These are phyloP conservation scores for Aquilaria sinensis DNA, from an alignment of 345 rosid genomes.

Conservation along the genomic window DNA sequence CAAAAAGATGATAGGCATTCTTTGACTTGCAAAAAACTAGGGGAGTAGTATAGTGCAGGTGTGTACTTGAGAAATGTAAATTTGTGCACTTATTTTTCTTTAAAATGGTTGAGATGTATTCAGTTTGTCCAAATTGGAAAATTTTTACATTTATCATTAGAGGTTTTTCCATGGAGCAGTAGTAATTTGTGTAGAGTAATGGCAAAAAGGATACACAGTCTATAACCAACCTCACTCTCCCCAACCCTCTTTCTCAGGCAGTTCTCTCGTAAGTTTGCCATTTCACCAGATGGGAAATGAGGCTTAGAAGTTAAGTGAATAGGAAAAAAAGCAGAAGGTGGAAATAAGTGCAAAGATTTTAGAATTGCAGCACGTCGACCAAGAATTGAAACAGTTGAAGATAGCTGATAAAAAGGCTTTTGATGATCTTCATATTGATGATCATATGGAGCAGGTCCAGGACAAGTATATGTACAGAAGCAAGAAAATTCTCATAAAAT, in stretches of 20 bases:
- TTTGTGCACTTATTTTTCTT: background rate
- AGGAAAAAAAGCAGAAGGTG: conserved; percentile 28
- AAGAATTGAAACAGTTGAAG: conserved; percentile 48
- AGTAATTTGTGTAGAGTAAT: too few relatives aligned
- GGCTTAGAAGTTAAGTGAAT: conserved; percentile 23
- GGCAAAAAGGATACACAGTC: too few relatives aligned
- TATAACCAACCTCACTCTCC: too few relatives aligned
- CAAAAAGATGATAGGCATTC: conserved; percentile 13
- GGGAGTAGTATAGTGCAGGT: conserved; percentile 37
- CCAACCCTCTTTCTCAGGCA: too few relatives aligned
- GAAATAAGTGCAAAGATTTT: conserved; percentile 34
- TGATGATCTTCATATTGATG: conserved; percentile 38
- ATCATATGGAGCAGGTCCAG: conserved; percentile 40
- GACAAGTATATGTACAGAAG: conserved; percentile 35
- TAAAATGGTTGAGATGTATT: too few relatives aligned
- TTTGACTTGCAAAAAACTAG: conserved; percentile 2
- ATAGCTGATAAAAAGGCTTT: conserved; percentile 50
- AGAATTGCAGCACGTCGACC: conserved; percentile 35
- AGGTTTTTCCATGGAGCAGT: too few relatives aligned
- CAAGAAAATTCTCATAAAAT: background rate
- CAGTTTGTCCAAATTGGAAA: too few relatives aligned
- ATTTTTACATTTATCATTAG: too few relatives aligned
- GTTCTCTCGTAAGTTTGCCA: conserved; percentile 6
- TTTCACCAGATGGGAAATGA: conserved; percentile 31
- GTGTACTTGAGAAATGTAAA: conserved; percentile 10